Percentiles rank a stretch among this genome's conserved stretches.
These are phyloP conservation scores for Crithidia sp. DNA, from an alignment of 208 protist species.

Conservation along the genomic window DNA sequence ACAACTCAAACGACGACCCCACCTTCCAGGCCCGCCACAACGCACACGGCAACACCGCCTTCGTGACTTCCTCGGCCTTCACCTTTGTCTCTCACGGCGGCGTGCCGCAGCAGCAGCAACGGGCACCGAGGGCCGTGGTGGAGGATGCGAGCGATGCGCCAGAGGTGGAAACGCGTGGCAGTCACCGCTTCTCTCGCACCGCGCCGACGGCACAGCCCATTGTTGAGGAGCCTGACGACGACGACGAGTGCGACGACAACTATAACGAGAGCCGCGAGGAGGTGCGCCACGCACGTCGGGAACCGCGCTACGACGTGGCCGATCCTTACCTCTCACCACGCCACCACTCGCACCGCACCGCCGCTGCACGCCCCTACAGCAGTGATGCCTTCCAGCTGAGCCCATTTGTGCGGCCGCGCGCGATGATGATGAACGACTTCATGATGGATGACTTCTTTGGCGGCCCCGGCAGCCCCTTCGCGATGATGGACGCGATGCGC, in stretches of 20 bases:
- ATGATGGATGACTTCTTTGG: constrained; percentile 23
- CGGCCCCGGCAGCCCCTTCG: constrained; percentile 23
- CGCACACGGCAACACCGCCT: constrained; percentile 1
- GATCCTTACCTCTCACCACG: neutral
- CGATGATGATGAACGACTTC: constrained; percentile 17
- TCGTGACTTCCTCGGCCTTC: constrained; percentile 10
- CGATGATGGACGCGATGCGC: constrained; percentile 37
- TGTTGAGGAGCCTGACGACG: constrained; percentile 53
- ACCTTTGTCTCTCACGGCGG: constrained; percentile 14
- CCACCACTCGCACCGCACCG: neutral
- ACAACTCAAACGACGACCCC: constrained; percentile 51
- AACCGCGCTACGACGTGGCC: neutral
- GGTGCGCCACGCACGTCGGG: neutral
- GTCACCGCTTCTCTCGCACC: neutral
- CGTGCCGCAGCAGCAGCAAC: neutral
- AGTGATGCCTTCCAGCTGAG: neutral
- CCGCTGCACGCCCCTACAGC: neutral
- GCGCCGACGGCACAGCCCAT: constrained; percentile 31
- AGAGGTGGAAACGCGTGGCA: neutral
- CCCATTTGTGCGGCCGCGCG: constrained; percentile 4
- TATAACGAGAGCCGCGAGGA: neutral
- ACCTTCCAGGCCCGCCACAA: constrained; percentile 34
- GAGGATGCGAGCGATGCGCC: neutral
- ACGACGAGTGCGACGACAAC: constrained; percentile 7
- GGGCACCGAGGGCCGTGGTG: constrained; percentile 12